phyloP scores from a whole-genome alignment of 2,329 filamentous ascomycete genomes.

The Pestalotiopsis fici region DNA sequence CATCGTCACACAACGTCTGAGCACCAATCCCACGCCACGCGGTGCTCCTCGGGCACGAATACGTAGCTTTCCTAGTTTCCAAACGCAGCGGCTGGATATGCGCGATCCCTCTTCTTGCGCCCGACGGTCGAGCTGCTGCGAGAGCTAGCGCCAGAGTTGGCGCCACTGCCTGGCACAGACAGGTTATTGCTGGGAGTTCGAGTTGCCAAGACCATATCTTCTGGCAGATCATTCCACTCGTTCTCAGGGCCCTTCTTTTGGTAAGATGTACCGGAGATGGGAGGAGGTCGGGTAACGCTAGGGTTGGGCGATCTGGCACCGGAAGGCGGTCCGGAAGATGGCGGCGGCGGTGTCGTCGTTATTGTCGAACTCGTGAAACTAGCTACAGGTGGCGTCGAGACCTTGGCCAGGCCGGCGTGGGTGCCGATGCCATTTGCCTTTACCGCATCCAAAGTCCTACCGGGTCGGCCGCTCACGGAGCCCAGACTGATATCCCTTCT shows the following conservation, averaged over 20 bases:
- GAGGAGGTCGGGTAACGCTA: conserved; percentile 27
- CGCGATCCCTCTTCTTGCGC: conserved; percentile 60
- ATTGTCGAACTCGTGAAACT: conserved; percentile 10
- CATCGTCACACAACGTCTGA: neutral
- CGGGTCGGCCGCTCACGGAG: neutral
- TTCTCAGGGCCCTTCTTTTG: conserved; percentile 60
- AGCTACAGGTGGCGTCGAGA: neutral
- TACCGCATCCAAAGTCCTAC: conserved; percentile 16
- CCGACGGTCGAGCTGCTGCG: conserved; percentile 52
- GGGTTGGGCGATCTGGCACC: conserved; percentile 5
- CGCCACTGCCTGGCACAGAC: conserved; percentile 26
- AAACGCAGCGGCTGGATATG: conserved; percentile 65
- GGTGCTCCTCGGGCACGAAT: neutral
- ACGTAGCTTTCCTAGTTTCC: conserved; percentile 35
- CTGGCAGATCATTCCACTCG: conserved; percentile 68
- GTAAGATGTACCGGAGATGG: conserved; percentile 46
- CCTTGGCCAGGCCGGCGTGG: conserved; percentile 1
- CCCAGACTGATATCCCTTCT: conserved; percentile 40
- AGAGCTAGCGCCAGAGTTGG: conserved; percentile 48
- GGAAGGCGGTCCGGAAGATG: neutral
- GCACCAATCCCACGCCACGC: neutral
- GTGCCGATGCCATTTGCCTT: conserved; percentile 1
- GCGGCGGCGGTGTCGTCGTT: conserved; percentile 10
- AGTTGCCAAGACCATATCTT: conserved; percentile 48
- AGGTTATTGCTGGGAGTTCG: conserved; percentile 9